Evolutionary conservation across 345 rosid species (phyloP).

Genomic region (Rhizophora apiculata): DNA sequence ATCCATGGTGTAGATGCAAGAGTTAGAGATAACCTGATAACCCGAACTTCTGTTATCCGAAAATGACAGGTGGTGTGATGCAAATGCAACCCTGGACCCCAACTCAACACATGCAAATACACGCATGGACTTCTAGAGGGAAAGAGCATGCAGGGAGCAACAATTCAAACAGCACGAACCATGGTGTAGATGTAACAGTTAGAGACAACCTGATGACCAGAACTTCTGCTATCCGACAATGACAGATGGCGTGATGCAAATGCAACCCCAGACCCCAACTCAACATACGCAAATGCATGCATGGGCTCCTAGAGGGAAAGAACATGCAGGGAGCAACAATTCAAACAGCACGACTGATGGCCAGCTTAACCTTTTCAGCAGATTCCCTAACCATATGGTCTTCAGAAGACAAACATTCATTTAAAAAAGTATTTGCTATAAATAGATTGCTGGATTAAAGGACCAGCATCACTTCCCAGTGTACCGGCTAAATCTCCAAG

Average conservation of each 20-base stretch:
- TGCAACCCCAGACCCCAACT: constrained; percentile 6
- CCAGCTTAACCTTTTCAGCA: constrained; percentile 60
- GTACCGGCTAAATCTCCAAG: constrained; percentile 71
- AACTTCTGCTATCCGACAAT: constrained; percentile 28
- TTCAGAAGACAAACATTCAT: constrained; percentile 58
- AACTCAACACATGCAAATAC: constrained; percentile 39
- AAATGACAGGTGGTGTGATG: constrained; percentile 30
- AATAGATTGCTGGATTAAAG: constrained; percentile 58
- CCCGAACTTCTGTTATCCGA: constrained; percentile 26
- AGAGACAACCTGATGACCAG: constrained; percentile 28
- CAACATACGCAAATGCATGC: constrained; percentile 44
- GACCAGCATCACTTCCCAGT: constrained; percentile 58
- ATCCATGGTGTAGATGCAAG: constrained; percentile 48
- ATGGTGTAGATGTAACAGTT: constrained; percentile 46
- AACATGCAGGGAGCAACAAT: constrained; percentile 18
- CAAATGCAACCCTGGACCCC: background rate
- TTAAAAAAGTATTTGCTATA: constrained; percentile 60
- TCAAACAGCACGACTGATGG: constrained; percentile 61
- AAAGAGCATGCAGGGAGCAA: constrained; percentile 25
- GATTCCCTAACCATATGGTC: constrained; percentile 58
- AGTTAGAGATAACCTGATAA: constrained; percentile 34
- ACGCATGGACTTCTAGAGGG: constrained; percentile 22
- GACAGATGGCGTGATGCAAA: constrained; percentile 27
- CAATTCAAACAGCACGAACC: constrained; percentile 23
- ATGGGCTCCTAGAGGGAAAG: constrained; percentile 8